Evolutionary conservation across 768 basidiomycete species (phyloP).

Genomic region (Termitomyces sp.): DNA sequence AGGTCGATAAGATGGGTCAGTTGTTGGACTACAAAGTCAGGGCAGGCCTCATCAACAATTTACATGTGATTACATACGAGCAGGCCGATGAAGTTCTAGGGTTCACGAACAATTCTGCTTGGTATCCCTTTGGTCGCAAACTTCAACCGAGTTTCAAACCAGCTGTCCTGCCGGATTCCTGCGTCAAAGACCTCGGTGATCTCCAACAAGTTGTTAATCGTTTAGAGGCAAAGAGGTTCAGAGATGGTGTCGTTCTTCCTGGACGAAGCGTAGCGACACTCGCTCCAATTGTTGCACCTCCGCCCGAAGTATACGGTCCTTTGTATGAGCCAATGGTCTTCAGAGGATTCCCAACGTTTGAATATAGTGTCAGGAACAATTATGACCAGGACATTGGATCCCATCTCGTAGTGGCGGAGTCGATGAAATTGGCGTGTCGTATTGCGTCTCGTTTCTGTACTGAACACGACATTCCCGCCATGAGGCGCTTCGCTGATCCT

Average conservation of each 20-base stretch:
- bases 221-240: constrained; percentile 15
- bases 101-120: neutral
- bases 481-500: constrained; percentile 51
- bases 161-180: constrained; percentile 15
- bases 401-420: constrained; percentile 64
- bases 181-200: constrained; percentile 27
- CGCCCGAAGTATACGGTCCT: constrained; percentile 27
- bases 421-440: constrained; percentile 78
- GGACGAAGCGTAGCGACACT: constrained; percentile 24
- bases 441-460: constrained; percentile 69
- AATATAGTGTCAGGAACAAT: constrained; percentile 37
- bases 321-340: constrained; percentile 28
- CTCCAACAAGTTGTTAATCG: constrained; percentile 18
- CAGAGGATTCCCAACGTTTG: constrained; percentile 49
- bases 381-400: constrained; percentile 34
- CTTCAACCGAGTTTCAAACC: constrained; percentile 2
- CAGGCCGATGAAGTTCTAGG: constrained; percentile 55
- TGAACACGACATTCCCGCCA: constrained; percentile 55
- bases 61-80: constrained; percentile 63
- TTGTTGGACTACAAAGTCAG: constrained; percentile 68
- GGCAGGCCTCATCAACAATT: constrained; percentile 70
- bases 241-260: constrained; percentile 20
- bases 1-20: constrained; percentile 57
- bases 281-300: constrained; percentile 19
- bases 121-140: constrained; percentile 44